phyloP scores from a whole-genome alignment of 164 flowering plant species.

The Vitis rotundifolia region DNA sequence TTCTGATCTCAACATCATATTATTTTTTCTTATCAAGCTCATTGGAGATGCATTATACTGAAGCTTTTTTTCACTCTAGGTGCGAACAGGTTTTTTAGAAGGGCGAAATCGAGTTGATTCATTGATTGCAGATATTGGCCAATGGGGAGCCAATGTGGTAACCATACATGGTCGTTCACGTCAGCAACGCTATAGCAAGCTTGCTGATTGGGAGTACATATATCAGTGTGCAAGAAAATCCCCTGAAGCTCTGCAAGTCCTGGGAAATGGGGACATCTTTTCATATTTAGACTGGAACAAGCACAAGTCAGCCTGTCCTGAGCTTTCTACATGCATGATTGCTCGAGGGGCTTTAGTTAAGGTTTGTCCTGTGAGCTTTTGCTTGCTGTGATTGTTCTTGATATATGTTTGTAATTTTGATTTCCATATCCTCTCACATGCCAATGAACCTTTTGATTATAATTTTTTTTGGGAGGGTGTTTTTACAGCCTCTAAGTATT shows the following conservation, averaged over 20 bases:
- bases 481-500: conserved; percentile 2
- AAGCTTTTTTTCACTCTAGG: conserved; percentile 39
- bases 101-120: conserved; percentile 91
- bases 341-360: conserved; percentile 91
- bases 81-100: conserved; percentile 87
- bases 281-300: conserved; percentile 89
- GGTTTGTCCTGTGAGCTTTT: conserved; percentile 37
- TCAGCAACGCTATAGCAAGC: conserved; percentile 95
- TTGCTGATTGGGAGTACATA: conserved; percentile 95
- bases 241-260: conserved; percentile 62
- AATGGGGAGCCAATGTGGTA: conserved; percentile 91
- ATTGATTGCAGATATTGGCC: conserved; percentile 67
- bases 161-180: conserved; percentile 95
- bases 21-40: too few species aligned
- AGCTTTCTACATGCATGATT: conserved; percentile 85
- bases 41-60: too few species aligned
- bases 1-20: background rate
- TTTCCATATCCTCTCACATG: background rate
- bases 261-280: conserved; percentile 92
- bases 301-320: conserved; percentile 67
- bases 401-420: background rate
- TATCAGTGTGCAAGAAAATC: conserved; percentile 74
- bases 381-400: background rate
- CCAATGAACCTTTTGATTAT: background rate
- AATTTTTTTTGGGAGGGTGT: background rate